These are phyloP conservation scores for Telopea speciosissima DNA, from an alignment of 177 flowering plant genomes.

Conservation along the genomic window DNA sequence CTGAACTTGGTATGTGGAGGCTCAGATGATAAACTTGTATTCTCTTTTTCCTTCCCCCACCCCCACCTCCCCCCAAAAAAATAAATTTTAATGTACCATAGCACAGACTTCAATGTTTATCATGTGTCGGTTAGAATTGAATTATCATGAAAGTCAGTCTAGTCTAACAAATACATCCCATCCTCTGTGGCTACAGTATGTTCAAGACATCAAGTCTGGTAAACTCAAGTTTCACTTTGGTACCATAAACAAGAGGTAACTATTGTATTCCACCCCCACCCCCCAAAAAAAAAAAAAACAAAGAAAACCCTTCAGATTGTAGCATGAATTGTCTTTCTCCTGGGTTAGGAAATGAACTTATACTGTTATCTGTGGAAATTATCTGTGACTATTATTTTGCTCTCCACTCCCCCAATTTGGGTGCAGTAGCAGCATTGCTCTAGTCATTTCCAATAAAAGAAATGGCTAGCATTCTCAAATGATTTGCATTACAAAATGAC, in stretches of 20 bases:
- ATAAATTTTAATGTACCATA: too few species aligned
- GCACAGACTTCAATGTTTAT: too few species aligned
- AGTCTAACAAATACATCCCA: not conserved
- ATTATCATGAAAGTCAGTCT: not conserved
- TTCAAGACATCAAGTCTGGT: constrained; percentile 67
- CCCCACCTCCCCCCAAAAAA: too few species aligned
- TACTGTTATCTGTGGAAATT: not conserved
- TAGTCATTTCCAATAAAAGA: not conserved
- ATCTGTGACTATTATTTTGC: not conserved
- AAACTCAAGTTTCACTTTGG: constrained; percentile 73
- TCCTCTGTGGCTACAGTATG: constrained; percentile 46
- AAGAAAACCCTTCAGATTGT: not conserved
- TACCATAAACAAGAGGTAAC: constrained; percentile 71
- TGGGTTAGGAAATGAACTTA: not conserved
- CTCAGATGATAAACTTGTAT: not conserved
- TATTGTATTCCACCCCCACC: too few species aligned
- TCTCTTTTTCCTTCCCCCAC: not conserved
- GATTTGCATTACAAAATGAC: not conserved
- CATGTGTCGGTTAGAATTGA: too few species aligned
- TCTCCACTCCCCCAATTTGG: too few species aligned
- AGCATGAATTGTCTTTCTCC: not conserved
- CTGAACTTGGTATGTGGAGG: constrained; percentile 62
- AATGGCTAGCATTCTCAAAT: not conserved
- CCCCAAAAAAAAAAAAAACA: too few species aligned
- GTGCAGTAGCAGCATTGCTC: not conserved